phyloP scores from a whole-genome alignment of 345 rosid species.

The Raphanus raphanistrum region DNA sequence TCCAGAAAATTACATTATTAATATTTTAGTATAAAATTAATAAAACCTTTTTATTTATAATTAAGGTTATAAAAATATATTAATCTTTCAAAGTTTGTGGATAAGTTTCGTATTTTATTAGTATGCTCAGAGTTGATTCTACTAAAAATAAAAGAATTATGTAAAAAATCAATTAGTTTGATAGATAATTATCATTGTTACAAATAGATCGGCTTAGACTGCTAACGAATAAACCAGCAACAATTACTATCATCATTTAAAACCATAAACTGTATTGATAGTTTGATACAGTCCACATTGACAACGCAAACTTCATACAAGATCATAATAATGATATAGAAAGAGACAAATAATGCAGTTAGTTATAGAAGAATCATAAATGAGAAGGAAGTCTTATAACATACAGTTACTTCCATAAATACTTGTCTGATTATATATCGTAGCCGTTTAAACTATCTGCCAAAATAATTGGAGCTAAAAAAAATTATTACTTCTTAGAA shows the following conservation, averaged over 20 bases:
- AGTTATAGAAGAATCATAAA: neutral
- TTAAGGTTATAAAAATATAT: neutral
- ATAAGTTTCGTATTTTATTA: neutral
- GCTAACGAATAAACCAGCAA: neutral
- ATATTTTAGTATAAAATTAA: neutral
- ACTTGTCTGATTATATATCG: conserved; percentile 6
- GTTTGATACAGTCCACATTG: neutral
- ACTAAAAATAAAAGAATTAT: neutral
- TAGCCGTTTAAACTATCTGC: conserved; percentile 21
- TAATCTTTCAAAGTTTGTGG: neutral
- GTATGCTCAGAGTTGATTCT: neutral
- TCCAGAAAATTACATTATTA: neutral
- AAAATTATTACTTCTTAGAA: no score
- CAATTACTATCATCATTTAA: neutral
- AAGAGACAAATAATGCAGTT: neutral
- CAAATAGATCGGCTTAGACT: neutral
- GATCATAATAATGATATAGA: neutral
- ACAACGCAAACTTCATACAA: neutral
- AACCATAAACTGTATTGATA: neutral
- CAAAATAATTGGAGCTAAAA: conserved; percentile 17
- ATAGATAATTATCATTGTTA: neutral
- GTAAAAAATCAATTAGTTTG: neutral
- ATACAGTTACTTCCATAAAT: neutral
- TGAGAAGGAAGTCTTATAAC: conserved; percentile 6
- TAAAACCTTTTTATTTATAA: no score